Conservation (phyloP, 768 basidiomycete genomes). For the Sutorius australiensis region DNA sequence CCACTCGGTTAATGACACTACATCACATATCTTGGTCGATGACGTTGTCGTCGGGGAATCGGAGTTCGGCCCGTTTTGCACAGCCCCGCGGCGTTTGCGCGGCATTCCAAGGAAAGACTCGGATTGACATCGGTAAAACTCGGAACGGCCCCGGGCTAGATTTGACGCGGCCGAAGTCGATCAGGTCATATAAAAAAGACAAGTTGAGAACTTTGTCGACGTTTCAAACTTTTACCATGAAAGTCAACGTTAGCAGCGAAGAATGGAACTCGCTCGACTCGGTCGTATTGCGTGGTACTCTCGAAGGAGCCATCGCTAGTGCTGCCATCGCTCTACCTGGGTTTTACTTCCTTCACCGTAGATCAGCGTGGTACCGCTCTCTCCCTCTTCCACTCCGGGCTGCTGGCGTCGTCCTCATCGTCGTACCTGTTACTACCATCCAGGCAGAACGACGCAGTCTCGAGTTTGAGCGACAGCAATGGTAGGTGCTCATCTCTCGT, state of each 20-base stretch:
- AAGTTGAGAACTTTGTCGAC: neutral
- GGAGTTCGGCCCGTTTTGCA: no score
- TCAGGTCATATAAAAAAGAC: neutral
- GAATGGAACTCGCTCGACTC: constrained; percentile 53
- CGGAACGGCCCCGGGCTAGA: no score
- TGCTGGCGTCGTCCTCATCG: constrained; percentile 62
- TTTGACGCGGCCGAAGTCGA: no score
- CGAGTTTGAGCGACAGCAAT: constrained; percentile 59
- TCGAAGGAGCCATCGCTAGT: constrained; percentile 51
- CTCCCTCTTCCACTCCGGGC: constrained; percentile 68
- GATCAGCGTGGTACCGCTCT: constrained; percentile 55
- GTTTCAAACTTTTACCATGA: constrained; percentile 14
- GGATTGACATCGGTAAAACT: no score
- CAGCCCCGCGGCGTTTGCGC: no score
- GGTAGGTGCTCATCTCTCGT: constrained; percentile 40
- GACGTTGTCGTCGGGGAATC: no score
- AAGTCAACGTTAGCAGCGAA: constrained; percentile 35
- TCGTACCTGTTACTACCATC: constrained; percentile 65
- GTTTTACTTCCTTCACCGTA: constrained; percentile 48
- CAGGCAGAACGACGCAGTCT: constrained; percentile 69
- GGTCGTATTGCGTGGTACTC: constrained; percentile 57
- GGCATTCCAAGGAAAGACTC: no score
- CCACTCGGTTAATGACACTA: no score
- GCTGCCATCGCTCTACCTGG: constrained; percentile 48
- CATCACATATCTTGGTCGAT: no score